Evolutionary conservation across 2,329 filamentous ascomycete species (phyloP).

Genomic region (Corinectria fuckeliana): DNA sequence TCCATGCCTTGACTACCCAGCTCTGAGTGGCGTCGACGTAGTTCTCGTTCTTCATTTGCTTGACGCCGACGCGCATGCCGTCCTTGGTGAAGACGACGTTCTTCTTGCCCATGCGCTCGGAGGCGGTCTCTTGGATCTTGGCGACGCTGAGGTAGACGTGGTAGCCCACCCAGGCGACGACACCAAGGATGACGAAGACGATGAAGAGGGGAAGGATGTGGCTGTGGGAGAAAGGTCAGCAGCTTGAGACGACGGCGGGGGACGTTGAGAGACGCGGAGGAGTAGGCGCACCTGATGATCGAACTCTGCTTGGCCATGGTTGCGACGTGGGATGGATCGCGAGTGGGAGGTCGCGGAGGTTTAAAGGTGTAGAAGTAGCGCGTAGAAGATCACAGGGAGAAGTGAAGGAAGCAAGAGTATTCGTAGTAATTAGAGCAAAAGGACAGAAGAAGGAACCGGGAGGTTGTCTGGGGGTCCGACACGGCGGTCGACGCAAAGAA

Average conservation of each 20-base stretch:
- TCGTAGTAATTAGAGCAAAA: background rate
- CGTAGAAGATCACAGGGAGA: background rate
- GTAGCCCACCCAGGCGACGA: conserved; percentile 70
- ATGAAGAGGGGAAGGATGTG: conserved; percentile 72
- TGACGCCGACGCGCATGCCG: conserved; percentile 74
- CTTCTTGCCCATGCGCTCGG: conserved; percentile 75
- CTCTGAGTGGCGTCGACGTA: conserved; percentile 78
- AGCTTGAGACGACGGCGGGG: background rate
- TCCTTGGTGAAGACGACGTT: conserved; percentile 79
- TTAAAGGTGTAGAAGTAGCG: background rate
- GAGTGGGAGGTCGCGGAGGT: background rate
- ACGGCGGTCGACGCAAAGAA: background rate
- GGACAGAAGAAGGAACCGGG: background rate
- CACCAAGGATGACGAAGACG: conserved; percentile 67
- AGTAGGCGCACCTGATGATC: conserved; percentile 28
- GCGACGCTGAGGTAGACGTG: conserved; percentile 73
- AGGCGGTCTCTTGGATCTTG: conserved; percentile 70
- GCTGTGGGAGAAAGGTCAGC: conserved; percentile 43
- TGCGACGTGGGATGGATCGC: background rate
- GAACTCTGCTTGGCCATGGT: conserved; percentile 38
- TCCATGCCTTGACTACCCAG: conserved; percentile 71
- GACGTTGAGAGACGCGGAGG: background rate
- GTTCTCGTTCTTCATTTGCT: conserved; percentile 70
- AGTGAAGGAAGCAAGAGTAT: background rate
- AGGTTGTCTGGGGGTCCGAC: background rate